Conservation (phyloP, 257 asterid species). For the Solanum boliviense region DNA sequence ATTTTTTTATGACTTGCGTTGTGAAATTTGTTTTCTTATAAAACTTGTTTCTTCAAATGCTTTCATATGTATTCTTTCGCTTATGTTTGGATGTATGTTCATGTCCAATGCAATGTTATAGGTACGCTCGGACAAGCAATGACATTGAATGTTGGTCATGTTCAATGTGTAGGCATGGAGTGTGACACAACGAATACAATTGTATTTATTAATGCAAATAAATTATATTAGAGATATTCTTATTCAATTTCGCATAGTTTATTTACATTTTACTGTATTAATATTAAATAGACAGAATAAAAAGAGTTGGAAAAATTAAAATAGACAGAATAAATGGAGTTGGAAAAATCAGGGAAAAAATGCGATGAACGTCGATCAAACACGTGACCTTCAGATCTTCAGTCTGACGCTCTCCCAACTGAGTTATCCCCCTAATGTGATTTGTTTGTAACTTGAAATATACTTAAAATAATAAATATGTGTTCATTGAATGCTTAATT, state of each 20-base stretch:
- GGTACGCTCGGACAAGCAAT: neutral
- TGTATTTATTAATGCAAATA: neutral
- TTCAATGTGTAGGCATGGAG: neutral
- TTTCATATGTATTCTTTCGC: no score
- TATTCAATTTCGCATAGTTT: neutral
- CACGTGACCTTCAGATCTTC: conserved; percentile 75
- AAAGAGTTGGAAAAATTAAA: neutral
- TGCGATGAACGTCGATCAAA: conserved; percentile 91
- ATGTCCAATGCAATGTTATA: neutral
- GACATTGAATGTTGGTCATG: neutral
- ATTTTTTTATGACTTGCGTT: no score
- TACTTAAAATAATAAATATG: no score
- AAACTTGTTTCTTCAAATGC: no score
- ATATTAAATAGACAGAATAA: neutral
- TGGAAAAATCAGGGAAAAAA: neutral
- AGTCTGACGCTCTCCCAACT: conserved; percentile 90
- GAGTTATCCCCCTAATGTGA: conserved; percentile 51
- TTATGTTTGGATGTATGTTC: neutral
- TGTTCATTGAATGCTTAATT: neutral
- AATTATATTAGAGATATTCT: no score
- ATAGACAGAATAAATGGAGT: no score
- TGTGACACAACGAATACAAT: neutral
- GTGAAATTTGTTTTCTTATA: no score
- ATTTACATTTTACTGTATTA: no score
- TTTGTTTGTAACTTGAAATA: neutral